phyloP scores from a whole-genome alignment of 345 rosid genomes.

The Aurinia saxatilis region DNA sequence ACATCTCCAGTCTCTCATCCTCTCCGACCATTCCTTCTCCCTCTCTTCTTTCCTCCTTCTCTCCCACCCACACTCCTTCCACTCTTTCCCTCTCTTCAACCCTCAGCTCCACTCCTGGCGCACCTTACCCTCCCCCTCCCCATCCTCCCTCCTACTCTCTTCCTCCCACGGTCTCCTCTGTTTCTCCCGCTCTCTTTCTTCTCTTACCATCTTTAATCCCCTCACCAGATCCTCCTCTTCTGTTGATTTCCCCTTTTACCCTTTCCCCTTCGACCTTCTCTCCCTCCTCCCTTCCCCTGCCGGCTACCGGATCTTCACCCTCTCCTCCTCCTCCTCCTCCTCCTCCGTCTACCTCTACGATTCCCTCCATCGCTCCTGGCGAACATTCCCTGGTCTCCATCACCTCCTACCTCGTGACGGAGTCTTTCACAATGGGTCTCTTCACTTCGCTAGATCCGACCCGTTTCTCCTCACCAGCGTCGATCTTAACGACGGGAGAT shows the following conservation, averaged over 20 bases:
- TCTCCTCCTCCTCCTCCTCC: constrained; percentile 38
- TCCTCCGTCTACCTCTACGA: constrained; percentile 65
- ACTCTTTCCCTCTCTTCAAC: constrained; percentile 53
- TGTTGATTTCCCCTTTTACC: constrained; percentile 51
- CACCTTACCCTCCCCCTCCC: constrained; percentile 35
- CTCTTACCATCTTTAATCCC: constrained; percentile 60
- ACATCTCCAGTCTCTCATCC: constrained; percentile 44
- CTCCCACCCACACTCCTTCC: constrained; percentile 59
- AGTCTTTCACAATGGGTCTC: constrained; percentile 42
- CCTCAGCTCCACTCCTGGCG: constrained; percentile 50
- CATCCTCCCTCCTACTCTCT: constrained; percentile 33
- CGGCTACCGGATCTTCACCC: constrained; percentile 56
- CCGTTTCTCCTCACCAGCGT: constrained; percentile 51
- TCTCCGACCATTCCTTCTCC: constrained; percentile 20
- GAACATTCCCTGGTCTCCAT: constrained; percentile 31
- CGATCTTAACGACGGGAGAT: constrained; percentile 39
- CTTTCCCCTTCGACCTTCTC: constrained; percentile 57
- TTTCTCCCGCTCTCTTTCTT: constrained; percentile 41
- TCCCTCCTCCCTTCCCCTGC: constrained; percentile 44
- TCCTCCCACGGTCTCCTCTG: constrained; percentile 67
- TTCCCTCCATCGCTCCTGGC: constrained; percentile 49
- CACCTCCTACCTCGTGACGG: constrained; percentile 46
- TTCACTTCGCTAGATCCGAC: constrained; percentile 57
- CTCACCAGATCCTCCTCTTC: constrained; percentile 51
- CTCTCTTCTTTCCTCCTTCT: constrained; percentile 65